Evolutionary conservation across 352 stramenopile genomes (phyloP), one percentile per base, ranked within the genome.

Genomic region (Labyrinthula sp.): DNA sequence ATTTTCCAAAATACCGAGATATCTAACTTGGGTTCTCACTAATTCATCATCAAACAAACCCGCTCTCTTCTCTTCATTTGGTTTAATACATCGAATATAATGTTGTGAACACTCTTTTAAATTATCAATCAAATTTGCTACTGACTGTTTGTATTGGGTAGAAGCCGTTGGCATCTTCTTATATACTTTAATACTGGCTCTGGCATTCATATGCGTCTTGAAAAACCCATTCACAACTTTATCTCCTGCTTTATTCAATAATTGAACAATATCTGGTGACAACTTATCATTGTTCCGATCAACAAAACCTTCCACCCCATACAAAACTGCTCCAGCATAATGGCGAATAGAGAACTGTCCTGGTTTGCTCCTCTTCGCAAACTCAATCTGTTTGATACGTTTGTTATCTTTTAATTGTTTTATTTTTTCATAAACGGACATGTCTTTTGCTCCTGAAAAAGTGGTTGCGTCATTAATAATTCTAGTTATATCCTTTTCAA

Each of bases 41-140:
- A 86, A 69, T 52, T 91, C 82, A n/a, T 80, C 43, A 26, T 77
- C 71, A 52, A 95, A 73, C 46, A 81, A 45, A 39, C 75, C 66
- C 36, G 72, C 63, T 36, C 87, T 79, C n/a, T 91, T 81, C n/a
- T 78, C 66, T 60, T 95, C 88, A 60, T 97, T 95, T 0, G 89
- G 88, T 65, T 98, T 97, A 30, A 98, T 74, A 61, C 87, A 96
- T 12, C 87, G 73, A 18, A 97, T 82, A 62, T 95, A 98, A 56
- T 96, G 84, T 24, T 84, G 89, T 45, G 77, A 73, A 0, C 82
- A 94, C 8, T 69, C 66, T 48, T 88, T 77, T 25, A 98, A 75
- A 12, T 83, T 92, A 25, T 79, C 71, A 15, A 96, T 75, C 35
- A 98, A 64, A 7, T 72, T 63, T 38, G 72, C 71, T 0, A 95